Evolutionary conservation across 2,329 filamentous ascomycete genomes (phyloP).

Genomic region (Daldinia sp.): DNA sequence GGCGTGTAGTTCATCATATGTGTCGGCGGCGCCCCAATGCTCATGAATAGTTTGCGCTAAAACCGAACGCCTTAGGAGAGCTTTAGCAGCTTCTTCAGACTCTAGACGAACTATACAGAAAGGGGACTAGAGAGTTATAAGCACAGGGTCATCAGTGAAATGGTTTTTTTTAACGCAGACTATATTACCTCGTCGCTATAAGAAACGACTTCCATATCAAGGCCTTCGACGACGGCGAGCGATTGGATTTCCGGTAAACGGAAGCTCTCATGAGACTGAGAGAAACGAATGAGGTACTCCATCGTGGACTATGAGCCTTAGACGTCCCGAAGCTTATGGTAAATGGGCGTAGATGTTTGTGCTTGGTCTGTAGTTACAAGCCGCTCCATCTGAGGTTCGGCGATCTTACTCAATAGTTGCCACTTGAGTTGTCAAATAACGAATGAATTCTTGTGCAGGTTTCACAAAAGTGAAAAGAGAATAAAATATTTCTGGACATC

Average conservation of each 20-base stretch:
- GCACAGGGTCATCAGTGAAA: background rate
- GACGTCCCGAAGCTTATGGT: background rate
- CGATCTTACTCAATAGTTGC: background rate
- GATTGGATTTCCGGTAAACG: slow-evolving; percentile 84
- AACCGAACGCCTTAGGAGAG: slow-evolving; percentile 78
- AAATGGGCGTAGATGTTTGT: slow-evolving; percentile 3
- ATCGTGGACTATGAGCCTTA: slow-evolving; percentile 48
- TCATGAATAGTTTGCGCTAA: slow-evolving; percentile 86
- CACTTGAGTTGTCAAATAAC: background rate
- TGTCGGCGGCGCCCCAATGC: slow-evolving; percentile 80
- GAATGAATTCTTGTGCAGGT: background rate
- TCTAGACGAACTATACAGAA: slow-evolving; percentile 80
- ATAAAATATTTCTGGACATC: slow-evolving; percentile 13
- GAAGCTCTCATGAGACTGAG: slow-evolving; percentile 91
- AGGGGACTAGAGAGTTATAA: slow-evolving; percentile 70
- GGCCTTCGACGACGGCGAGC: slow-evolving; percentile 72
- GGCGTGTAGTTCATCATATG: slow-evolving; percentile 73
- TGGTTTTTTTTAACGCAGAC: slow-evolving; percentile 44
- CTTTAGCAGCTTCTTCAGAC: slow-evolving; percentile 69
- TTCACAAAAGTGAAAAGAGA: slow-evolving; percentile 8
- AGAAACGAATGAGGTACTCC: slow-evolving; percentile 89
- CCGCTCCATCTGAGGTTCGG: slow-evolving; percentile 35
- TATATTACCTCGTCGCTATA: slow-evolving; percentile 74
- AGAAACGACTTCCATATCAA: slow-evolving; percentile 75
- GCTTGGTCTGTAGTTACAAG: slow-evolving; percentile 10